Conservation (phyloP, 768 basidiomycete genomes). For the Brasilioporus rufonigricans region DNA sequence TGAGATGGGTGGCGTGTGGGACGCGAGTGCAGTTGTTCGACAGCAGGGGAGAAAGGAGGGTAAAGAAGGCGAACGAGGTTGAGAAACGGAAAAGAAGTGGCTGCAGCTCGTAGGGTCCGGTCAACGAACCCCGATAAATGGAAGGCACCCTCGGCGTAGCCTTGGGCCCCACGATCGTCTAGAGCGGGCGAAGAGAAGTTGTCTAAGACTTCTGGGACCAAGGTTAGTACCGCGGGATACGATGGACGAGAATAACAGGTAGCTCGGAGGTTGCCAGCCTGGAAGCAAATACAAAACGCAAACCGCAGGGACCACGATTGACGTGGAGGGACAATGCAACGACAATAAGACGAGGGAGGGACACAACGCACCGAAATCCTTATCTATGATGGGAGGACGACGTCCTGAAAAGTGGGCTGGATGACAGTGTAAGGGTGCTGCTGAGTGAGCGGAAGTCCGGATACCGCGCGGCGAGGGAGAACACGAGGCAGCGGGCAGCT, state of each 20-base stretch:
- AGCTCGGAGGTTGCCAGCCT: background rate
- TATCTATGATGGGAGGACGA: conserved; percentile 9
- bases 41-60: background rate
- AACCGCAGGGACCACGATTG: too few species aligned
- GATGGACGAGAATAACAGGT: conserved; percentile 8
- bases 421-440: too few species aligned
- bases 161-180: conserved; percentile 12
- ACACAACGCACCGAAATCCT: conserved; percentile 8
- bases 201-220: conserved; percentile 7
- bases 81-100: conserved; percentile 16
- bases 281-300: too few species aligned
- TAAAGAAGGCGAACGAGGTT: background rate
- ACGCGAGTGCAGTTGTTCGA: background rate
- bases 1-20: background rate
- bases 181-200: background rate
- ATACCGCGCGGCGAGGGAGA: conserved; percentile 10
- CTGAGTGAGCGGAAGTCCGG: conserved; percentile 7
- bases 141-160: conserved; percentile 17
- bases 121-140: conserved; percentile 23
- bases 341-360: background rate
- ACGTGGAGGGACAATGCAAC: too few species aligned
- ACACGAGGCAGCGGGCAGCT: conserved; percentile 19
- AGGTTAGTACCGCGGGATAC: conserved; percentile 9
- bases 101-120: conserved; percentile 14
- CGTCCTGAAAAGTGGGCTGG: background rate